These are phyloP conservation scores for Heimioporus sp. DNA, from an alignment of 768 basidiomycete genomes.

Conservation along the genomic window DNA sequence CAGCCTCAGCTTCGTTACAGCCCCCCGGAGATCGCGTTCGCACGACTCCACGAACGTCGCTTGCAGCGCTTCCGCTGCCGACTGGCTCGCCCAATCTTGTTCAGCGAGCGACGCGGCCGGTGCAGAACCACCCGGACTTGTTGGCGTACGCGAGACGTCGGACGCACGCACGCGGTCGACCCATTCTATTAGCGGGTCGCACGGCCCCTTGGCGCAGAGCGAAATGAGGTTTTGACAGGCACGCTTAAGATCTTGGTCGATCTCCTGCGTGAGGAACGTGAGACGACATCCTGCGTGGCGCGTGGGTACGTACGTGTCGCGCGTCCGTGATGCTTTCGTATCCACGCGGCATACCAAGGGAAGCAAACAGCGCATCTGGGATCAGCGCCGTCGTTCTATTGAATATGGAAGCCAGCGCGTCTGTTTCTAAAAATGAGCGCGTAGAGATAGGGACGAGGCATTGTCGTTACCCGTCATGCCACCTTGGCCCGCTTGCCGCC, in stretches of 20 bases:
- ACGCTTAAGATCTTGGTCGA: constrained; percentile 81
- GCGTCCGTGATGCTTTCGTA: constrained; percentile 68
- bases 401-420: constrained; percentile 31
- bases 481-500: constrained; percentile 41
- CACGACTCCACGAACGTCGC: constrained; percentile 52
- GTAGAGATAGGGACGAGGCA: neutral
- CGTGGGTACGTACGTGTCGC: constrained; percentile 52
- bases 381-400: constrained; percentile 41
- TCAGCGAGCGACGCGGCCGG: constrained; percentile 27
- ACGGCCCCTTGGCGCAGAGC: constrained; percentile 54
- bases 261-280: constrained; percentile 50
- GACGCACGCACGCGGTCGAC: constrained; percentile 47
- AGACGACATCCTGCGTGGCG: neutral
- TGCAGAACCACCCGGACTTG: constrained; percentile 15
- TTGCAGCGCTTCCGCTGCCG: constrained; percentile 49
- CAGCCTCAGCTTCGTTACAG: constrained; percentile 58
- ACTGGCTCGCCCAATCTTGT: constrained; percentile 52
- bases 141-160: constrained; percentile 21
- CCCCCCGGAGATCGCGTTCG: constrained; percentile 52
- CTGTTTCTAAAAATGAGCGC: constrained; percentile 10
- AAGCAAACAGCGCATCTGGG: constrained; percentile 68
- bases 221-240: constrained; percentile 85
- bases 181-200: constrained; percentile 63
- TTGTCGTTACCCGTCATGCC: constrained; percentile 56
- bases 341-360: constrained; percentile 61